These are phyloP conservation scores for Pythium monospermum DNA, from an alignment of 352 stramenopile genomes.

Conservation along the genomic window DNA sequence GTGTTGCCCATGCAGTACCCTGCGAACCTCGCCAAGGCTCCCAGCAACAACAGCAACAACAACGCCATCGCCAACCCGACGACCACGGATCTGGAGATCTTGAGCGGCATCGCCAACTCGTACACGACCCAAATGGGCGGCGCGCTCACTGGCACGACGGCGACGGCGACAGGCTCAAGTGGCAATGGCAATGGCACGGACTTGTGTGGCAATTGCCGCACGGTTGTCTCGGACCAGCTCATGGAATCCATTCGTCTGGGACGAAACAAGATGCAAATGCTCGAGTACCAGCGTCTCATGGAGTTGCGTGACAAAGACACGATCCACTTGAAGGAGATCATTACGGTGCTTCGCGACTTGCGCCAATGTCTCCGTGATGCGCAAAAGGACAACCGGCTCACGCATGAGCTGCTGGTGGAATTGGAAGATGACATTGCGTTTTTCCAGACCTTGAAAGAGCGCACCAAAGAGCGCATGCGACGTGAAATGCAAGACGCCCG, in stretches of 20 bases:
- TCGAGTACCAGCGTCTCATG: constrained; percentile 41
- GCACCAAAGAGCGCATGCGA: constrained; percentile 64
- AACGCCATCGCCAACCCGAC: constrained; percentile 21
- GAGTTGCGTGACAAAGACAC: constrained; percentile 69
- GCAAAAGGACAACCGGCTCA: constrained; percentile 35
- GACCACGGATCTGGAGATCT: constrained; percentile 69
- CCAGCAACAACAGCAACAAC: constrained; percentile 4
- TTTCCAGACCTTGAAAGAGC: constrained; percentile 62
- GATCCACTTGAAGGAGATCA: constrained; percentile 52
- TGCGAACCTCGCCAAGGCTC: constrained; percentile 17
- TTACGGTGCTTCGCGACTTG: constrained; percentile 42
- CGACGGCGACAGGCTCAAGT: constrained; percentile 14
- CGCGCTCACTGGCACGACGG: background rate
- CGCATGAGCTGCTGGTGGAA: constrained; percentile 54
- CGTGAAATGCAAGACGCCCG: constrained; percentile 45
- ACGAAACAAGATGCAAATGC: constrained; percentile 61
- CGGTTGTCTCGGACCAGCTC: constrained; percentile 64
- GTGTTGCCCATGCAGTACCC: constrained; percentile 67
- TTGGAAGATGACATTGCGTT: constrained; percentile 71
- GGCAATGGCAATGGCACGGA: constrained; percentile 53
- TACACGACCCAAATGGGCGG: constrained; percentile 41
- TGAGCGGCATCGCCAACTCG: constrained; percentile 79
- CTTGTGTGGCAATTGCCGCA: constrained; percentile 57
- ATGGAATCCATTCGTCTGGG: constrained; percentile 74
- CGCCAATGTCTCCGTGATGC: constrained; percentile 47